Conservation (phyloP, 306 rosid genomes). For the Hippophae rhamnoides region DNA sequence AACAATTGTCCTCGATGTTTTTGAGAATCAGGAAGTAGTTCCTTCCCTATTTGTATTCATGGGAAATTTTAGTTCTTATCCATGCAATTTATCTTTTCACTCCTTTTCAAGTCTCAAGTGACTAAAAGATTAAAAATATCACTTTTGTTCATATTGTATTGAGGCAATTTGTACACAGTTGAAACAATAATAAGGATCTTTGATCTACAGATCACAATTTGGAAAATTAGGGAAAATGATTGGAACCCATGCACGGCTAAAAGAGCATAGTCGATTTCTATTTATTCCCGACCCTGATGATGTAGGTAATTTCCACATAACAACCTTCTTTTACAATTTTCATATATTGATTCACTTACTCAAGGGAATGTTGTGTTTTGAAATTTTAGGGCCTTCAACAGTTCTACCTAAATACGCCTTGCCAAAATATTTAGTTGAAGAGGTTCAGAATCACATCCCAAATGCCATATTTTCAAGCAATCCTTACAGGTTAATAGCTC, state of each 20-base stretch:
- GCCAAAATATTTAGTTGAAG: slow-evolving; percentile 75
- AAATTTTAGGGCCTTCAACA: slow-evolving; percentile 59
- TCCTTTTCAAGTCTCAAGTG: slow-evolving; percentile 70
- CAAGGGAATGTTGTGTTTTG: background rate
- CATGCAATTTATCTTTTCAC: slow-evolving; percentile 69
- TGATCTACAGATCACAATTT: slow-evolving; percentile 54
- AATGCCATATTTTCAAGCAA: slow-evolving; percentile 83
- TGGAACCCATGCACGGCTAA: slow-evolving; percentile 55
- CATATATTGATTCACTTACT: background rate
- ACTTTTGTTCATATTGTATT: background rate
- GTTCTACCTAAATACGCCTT: slow-evolving; percentile 66
- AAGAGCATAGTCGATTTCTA: too few relatives aligned
- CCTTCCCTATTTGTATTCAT: slow-evolving; percentile 50
- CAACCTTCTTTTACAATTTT: too few relatives aligned
- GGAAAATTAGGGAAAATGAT: slow-evolving; percentile 75
- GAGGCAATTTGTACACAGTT: background rate
- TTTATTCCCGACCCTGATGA: too few relatives aligned
- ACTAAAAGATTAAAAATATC: slow-evolving; percentile 13
- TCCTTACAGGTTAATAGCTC: slow-evolving; percentile 68
- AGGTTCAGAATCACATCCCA: slow-evolving; percentile 65
- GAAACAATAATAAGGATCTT: slow-evolving; percentile 15
- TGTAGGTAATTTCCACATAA: too few relatives aligned
- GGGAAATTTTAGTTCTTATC: slow-evolving; percentile 42
- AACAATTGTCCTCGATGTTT: slow-evolving; percentile 57
- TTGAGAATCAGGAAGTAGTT: slow-evolving; percentile 67